Evolutionary conservation across 805 yeast species (phyloP), one percentile per base, ranked within the genome.

Genomic region (Yarrowia yakushimensis): DNA sequence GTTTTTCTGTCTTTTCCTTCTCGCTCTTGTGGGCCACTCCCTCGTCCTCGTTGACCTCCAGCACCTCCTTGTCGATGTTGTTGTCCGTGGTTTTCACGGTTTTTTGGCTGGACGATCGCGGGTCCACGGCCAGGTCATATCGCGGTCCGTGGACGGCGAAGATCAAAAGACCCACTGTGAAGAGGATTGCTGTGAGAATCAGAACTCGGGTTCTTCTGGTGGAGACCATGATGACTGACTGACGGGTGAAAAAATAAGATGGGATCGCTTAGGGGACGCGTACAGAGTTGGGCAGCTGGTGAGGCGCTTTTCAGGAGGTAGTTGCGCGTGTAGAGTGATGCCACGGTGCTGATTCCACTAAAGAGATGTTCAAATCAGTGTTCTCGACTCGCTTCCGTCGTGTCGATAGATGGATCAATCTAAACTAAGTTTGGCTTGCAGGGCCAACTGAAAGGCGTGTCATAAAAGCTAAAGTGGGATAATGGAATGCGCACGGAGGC

Each of bases 11-110:
- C 57, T 54, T 66, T 65, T 20, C 74, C 77, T 64, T 77, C 79
- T 11, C 74, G 75, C 31, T 67, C 64, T 74, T 76, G 62, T 78
- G 79, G 63, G 75, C 76, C n/a, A 73, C 63, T 65, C 78, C 81
- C 59, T 78, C 81, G 28, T 77, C 74, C 6, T 64, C 70, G 1
- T 80, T 81, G 18, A 66, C 60, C 27, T 64, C 64, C 23, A 65
- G 63, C 20, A 30, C 36, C 18, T 41, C 28, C 23, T 37, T 55
- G 66, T 45, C 62, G 22, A 42, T 54, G 31, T 36, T 22, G 15
- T 30, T 39, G 42, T 30, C 63, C 61, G 66, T 28, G 55, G 62
- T 20, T 50, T 63, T 36, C 55, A 34, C 67, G 30, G 34, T 42
- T 37, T 23, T 65, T 42, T 36, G 65, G 68, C 20, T 67, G 68